Evolutionary conservation across 768 basidiomycete genomes (phyloP).

Genomic region (Russula lepida): DNA sequence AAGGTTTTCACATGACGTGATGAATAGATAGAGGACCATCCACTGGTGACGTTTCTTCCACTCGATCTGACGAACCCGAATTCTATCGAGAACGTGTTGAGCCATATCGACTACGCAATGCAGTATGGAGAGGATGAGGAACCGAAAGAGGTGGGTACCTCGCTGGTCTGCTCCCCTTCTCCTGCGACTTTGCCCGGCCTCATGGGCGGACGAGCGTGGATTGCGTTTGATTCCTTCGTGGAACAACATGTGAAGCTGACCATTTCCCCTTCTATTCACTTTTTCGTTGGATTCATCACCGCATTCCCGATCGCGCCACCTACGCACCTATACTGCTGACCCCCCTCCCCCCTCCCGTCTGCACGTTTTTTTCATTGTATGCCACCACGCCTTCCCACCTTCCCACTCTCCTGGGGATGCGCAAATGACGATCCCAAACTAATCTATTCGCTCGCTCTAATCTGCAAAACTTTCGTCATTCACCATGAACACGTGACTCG

Average conservation of each 20-base stretch:
- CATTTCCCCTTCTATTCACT: slow-evolving; percentile 3
- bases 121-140: slow-evolving; percentile 99
- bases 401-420: background rate
- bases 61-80: slow-evolving; percentile 86
- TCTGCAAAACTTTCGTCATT: background rate
- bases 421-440: background rate
- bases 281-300: background rate
- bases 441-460: background rate
- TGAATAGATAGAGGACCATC: slow-evolving; percentile 94
- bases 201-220: slow-evolving; percentile 7
- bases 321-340: slow-evolving; percentile 7
- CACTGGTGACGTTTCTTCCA: slow-evolving; percentile 93
- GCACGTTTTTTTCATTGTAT: background rate
- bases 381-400: background rate
- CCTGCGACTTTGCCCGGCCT: background rate
- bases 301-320: slow-evolving; percentile 10
- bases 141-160: slow-evolving; percentile 69
- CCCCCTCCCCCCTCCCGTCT: slow-evolving; percentile 10
- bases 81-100: slow-evolving; percentile 82
- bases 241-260: slow-evolving; percentile 9
- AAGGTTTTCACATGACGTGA: slow-evolving; percentile 14
- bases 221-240: slow-evolving; percentile 9
- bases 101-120: slow-evolving; percentile 96
- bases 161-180: background rate
- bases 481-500: background rate